Base-by-base conservation (phyloP, 2,329 filamentous ascomycete species). In the Xylaria sp. region DNA sequence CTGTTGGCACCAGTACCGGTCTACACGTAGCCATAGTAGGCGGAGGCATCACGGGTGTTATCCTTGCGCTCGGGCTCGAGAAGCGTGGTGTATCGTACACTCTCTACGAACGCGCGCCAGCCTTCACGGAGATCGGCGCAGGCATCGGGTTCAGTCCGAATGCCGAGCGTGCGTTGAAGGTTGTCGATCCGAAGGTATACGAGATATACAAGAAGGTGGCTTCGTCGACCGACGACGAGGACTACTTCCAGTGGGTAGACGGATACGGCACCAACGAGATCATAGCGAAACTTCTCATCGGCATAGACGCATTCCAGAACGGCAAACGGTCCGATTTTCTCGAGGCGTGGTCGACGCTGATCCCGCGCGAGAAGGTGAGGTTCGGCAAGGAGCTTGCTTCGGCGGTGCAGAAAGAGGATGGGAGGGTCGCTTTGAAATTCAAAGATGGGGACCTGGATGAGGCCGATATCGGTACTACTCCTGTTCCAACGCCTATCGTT, bases 91-190 rank as follows among this genome's bases (percentile, higher is more conserved):
- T 87, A 18, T 72, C 78, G 0, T 84, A 81, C 68, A 83, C 77
- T 0, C 65, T 87, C 2, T 87, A 85, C 71, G 86, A 88, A 73
- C 81, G 83, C 6, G 80, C 84, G 0, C 57, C 77, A 0, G 73
- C 76, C 0, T 82, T 85, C 63, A 77, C 80, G 2, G 84, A 86
- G 70, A 83, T 84, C 4, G 86, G 86, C 0, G 85, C 86, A 0
- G 86, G 85, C 8, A 84, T 88, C 31, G 85, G 83, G 2, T 84
- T 87, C 72, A 83, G 81, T 8, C 84, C 84, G n/a, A 86, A 86
- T 69, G 84, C 85, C 1, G 81, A 86, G 70, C 78, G 78, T 12
- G 84, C 84, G 15, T 82, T 88, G 78, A 70, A 67, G 6, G 61
- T 76, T 15, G 76, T 85, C 8, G 79, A 82, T 61, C 80, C 81